Base-by-base conservation (phyloP, 768 basidiomycete genomes). In the Calocybe cyanea region DNA sequence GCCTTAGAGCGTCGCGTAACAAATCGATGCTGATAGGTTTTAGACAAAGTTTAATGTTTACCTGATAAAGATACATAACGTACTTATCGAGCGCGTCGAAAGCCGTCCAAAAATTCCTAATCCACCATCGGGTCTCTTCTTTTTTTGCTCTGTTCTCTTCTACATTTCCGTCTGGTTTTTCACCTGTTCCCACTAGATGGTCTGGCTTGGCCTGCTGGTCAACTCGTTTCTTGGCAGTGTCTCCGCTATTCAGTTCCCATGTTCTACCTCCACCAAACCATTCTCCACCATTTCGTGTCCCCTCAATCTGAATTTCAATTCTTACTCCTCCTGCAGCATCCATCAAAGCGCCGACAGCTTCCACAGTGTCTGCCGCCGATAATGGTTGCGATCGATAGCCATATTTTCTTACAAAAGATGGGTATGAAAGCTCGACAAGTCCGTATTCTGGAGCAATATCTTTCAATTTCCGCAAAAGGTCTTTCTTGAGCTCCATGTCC, bases 361-460 rank as follows among this genome's bases (percentile, higher is more conserved):
- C 96, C 0, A 97, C 87, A 11, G 89, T 88, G 62, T 99, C 96
- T 3, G 92, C 84, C 1, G 96, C 93, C 7, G 90, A 92, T 17
- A 96, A 66, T 4, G 94, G 90, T 48, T 89, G 83, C 15, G 87
- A 81, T 28, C 82, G 83, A 63, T 92, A 97, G 9, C 96, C 96
- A 60, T 82, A 93, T 57, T 86, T 89, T 15, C 93, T 85, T 57
- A 83, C 83, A 64, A 98, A 99, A 21, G 94, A 96, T 0, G 92
- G 87, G 64, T 96, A 98, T 1, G 87, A 77, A 28, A 97, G 79
- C 58, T 99, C 95, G 46, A 94, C 76, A 7, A 99, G 82, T 17
- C 92, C 94, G 57, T 97, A 95, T 62, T 96, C 92, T 0, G 95
- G 94, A 1, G 92, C 92, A 43, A 96, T 86, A 35, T 84, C 79